phyloP scores from a whole-genome alignment of 1,284 basidiomycete species.

The Hemileia vastatrix region DNA sequence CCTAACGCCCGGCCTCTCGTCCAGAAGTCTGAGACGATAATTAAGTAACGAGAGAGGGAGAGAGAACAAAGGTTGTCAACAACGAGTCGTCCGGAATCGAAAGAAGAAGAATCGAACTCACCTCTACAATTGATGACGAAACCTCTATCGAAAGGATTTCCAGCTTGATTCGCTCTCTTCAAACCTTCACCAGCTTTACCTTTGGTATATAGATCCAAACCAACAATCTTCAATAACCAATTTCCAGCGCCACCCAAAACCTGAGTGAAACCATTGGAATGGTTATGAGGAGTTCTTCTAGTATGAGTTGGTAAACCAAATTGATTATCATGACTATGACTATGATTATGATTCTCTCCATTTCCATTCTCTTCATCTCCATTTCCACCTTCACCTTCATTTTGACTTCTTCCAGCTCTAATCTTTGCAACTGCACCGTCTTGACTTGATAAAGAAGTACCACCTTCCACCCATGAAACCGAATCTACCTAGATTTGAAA shows the following conservation, averaged over 20 bases:
- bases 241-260: constrained; percentile 44
- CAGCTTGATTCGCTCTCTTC: constrained; percentile 52
- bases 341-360: too few species aligned
- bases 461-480: constrained; percentile 99
- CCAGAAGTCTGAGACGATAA: constrained; percentile 98
- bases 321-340: neutral
- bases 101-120: too few species aligned
- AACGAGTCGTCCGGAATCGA: too few species aligned
- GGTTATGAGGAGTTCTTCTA: neutral
- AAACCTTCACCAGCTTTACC: constrained; percentile 78
- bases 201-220: constrained; percentile 86
- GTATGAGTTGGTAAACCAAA: neutral
- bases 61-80: too few species aligned
- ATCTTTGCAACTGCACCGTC: neutral
- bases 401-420: neutral
- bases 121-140: constrained; percentile 50
- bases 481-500: constrained; percentile 84
- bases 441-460: constrained; percentile 19
- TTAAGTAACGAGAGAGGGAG: too few species aligned
- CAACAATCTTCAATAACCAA: constrained; percentile 76
- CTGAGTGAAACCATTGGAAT: constrained; percentile 7
- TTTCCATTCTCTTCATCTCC: too few species aligned
- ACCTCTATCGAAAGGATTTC: constrained; percentile 88
- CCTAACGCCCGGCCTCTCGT: constrained; percentile 68
- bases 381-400: too few species aligned